Base-by-base conservation (phyloP, 2,329 filamentous ascomycete genomes). In the Amylocarpus encephaloides region DNA sequence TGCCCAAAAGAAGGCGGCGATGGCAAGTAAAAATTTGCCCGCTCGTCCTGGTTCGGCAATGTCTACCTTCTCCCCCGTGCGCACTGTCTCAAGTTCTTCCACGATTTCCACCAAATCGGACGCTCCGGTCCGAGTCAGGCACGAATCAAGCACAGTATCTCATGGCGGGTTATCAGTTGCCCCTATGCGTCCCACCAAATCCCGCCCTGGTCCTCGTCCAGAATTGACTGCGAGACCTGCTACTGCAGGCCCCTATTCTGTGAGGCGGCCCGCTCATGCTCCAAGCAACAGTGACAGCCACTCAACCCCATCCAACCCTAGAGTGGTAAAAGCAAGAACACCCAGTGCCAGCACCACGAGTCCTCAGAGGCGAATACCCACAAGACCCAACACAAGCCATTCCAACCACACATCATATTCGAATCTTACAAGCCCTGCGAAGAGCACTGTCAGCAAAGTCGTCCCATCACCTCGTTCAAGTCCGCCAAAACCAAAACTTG, bases 1-100 rank as follows among this genome's bases (percentile, higher is more conserved):
- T 62, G 90, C 89, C 5, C 86, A 92, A 64, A 91, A 89, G 70
- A 88, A 74, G 61, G 80, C 78, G 22, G 65, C 71, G 5, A 59
- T 79, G 59, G 70, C 75, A 33, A 65, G 73, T 46, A 76, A 70
- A 53, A 78, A 74, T 47, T 65, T 82, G 1, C 80, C 78, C 10
- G 64, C 73, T 19, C 71, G 81, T 7, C 81, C 81, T 1, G 80
- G 79, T 9, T 84, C 80, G 32, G 79, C 81, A 48, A 83, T 84
- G 81, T 74, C 81, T 11, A 71, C 77, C 35, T 74, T 83, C 50
- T 79, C 79, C 4, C 77, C 78, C 1, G 70, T 72, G 36, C 72
- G 74, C 34, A 69, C 68, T 1, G 65, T 64, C 6, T 71, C 74
- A n/a, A 47, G 11, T 29, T 52, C 60, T 15, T 60, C 61, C 29